Evolutionary conservation across 1,284 basidiomycete species (phyloP).

Genomic region (Sanghuangporus sanghuang): DNA sequence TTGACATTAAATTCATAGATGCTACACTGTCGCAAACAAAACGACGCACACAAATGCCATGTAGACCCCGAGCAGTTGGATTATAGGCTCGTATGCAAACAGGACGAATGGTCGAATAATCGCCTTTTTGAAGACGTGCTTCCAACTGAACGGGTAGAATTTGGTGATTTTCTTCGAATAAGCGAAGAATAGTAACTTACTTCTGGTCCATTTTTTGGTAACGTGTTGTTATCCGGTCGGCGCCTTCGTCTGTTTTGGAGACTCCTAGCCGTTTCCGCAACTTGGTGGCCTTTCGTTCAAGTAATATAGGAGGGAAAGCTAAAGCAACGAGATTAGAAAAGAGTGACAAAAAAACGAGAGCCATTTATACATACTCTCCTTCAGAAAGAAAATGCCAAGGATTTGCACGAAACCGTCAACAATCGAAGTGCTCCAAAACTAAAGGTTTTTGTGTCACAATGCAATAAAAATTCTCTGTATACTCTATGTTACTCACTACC

Average conservation of each 20-base stretch:
- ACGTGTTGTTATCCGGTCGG: conserved; percentile 24
- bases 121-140: conserved; percentile 30
- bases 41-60: conserved; percentile 43
- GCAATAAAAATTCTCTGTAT: not conserved
- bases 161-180: not conserved
- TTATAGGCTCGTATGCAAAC: conserved; percentile 40
- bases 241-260: not conserved
- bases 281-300: conserved; percentile 37
- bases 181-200: not conserved
- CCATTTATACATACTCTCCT: conserved; percentile 33
- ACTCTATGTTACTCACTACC: conserved; percentile 42
- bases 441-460: conserved; percentile 38
- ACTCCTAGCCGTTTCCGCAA: conserved; percentile 34
- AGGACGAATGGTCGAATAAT: conserved; percentile 43
- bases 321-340: not conserved
- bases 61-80: conserved; percentile 40
- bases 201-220: conserved; percentile 25
- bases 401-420: conserved; percentile 32
- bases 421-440: conserved; percentile 39
- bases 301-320: conserved; percentile 43
- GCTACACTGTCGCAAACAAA: too few species aligned
- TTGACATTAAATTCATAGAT: too few species aligned
- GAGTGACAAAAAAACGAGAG: not conserved
- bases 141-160: conserved; percentile 26
- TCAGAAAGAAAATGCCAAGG: conserved; percentile 39